Evolutionary conservation across 352 stramenopile genomes (phyloP).

Genomic region (Labyrinthula sp.): DNA sequence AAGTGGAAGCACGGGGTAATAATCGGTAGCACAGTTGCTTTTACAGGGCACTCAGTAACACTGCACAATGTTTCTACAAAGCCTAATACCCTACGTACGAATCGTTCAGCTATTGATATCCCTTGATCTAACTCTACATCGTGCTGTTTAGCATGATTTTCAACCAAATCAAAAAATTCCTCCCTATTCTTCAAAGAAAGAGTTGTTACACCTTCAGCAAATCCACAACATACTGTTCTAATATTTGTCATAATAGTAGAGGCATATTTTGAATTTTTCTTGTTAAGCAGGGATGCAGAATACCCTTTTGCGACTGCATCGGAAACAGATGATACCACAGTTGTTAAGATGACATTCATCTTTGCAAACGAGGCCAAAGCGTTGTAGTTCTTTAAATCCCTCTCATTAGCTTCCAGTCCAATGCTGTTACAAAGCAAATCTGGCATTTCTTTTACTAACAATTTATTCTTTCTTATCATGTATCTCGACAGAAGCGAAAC

Average conservation of each 20-base stretch:
- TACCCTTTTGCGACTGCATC: too few species aligned
- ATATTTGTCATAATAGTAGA: slow-evolving; percentile 41
- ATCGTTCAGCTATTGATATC: too few species aligned
- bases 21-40: slow-evolving; percentile 25
- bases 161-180: too few species aligned
- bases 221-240: slow-evolving; percentile 36
- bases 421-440: slow-evolving; percentile 34
- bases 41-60: slow-evolving; percentile 1
- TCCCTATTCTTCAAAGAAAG: too few species aligned
- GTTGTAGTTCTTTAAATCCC: slow-evolving; percentile 44
- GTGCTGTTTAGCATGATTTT: too few species aligned
- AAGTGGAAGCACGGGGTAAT: slow-evolving; percentile 33
- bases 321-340: slow-evolving; percentile 42
- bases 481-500: slow-evolving; percentile 56
- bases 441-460: slow-evolving; percentile 49
- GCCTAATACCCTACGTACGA: slow-evolving; percentile 5
- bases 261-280: slow-evolving; percentile 38
- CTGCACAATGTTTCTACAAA: slow-evolving; percentile 1
- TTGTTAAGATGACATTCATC: slow-evolving; percentile 41
- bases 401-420: slow-evolving; percentile 35
- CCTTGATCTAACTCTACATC: too few species aligned
- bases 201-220: too few species aligned
- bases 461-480: slow-evolving; percentile 82
- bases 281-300: slow-evolving; percentile 46
- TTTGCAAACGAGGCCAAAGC: slow-evolving; percentile 40